A percentile compares a stretch with the other conserved stretches of the same genome.
Evolutionary conservation across 331 rosid species (phyloP).

Genomic region (Acacia pycnantha): DNA sequence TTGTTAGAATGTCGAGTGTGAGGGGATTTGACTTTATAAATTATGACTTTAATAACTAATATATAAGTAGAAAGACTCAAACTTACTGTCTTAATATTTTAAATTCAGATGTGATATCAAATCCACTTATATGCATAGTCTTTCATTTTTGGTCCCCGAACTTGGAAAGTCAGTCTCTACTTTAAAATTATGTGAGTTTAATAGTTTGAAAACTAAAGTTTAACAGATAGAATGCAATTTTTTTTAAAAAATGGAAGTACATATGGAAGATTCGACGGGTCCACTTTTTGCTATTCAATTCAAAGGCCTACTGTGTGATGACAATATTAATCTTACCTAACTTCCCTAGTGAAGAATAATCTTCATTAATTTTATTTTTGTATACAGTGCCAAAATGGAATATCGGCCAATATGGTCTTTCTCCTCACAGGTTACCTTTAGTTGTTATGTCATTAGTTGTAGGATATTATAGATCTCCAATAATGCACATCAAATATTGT

Average conservation of each 20-base stretch:
- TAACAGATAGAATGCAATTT: background rate
- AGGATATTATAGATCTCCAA: background rate
- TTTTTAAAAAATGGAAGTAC: background rate
- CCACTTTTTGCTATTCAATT: background rate
- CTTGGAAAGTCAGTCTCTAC: background rate
- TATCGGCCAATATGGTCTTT: background rate
- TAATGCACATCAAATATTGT: background rate
- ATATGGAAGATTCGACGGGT: background rate
- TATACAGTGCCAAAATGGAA: background rate
- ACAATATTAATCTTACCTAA: background rate
- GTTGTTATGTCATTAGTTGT: background rate
- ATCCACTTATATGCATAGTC: background rate
- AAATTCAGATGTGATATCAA: background rate
- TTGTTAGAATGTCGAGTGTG: background rate
- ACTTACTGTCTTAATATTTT: background rate
- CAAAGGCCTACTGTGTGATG: background rate
- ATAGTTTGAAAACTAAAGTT: background rate
- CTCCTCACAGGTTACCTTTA: background rate
- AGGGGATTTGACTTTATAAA: too few species aligned
- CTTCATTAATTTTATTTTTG: background rate
- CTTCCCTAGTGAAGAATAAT: background rate
- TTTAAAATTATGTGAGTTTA: background rate
- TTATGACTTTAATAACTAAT: background rate
- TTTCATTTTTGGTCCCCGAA: background rate
- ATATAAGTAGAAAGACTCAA: background rate